Conservation (phyloP, 768 basidiomycete genomes). For the Grammothele lineata region DNA sequence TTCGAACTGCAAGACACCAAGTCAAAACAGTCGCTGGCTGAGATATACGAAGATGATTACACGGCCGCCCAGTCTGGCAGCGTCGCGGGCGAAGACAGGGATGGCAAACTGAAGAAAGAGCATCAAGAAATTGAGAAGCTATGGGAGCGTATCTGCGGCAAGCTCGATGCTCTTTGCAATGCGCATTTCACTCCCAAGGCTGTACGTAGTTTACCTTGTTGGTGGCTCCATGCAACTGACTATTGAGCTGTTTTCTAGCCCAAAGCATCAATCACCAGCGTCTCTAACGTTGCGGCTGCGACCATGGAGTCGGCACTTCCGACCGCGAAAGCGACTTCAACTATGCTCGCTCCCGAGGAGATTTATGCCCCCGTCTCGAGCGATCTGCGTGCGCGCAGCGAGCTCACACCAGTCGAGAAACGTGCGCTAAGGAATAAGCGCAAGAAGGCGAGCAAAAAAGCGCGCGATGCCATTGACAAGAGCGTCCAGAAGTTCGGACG, state of each 20-base stretch:
- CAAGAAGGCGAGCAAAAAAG: constrained; percentile 66
- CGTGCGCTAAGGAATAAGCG: constrained; percentile 61
- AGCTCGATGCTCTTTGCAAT: constrained; percentile 92
- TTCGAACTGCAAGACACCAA: constrained; percentile 89
- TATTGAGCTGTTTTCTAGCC: constrained; percentile 48
- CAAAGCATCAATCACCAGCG: constrained; percentile 79
- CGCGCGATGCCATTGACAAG: constrained; percentile 60
- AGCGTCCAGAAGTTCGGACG: constrained; percentile 62
- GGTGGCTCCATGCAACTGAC: neutral
- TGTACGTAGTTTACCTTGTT: constrained; percentile 41
- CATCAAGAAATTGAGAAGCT: constrained; percentile 79
- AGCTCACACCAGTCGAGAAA: constrained; percentile 85
- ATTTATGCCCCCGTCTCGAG: constrained; percentile 57
- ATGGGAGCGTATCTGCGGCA: constrained; percentile 84
- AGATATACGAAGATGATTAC: constrained; percentile 95
- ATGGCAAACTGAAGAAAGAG: constrained; percentile 84
- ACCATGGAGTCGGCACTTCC: constrained; percentile 90
- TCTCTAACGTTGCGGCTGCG: constrained; percentile 78
- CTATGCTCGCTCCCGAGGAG: constrained; percentile 93
- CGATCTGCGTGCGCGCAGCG: constrained; percentile 64
- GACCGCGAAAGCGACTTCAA: constrained; percentile 65
- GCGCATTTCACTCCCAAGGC: constrained; percentile 94
- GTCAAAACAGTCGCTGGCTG: constrained; percentile 83
- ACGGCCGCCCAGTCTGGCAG: constrained; percentile 59
- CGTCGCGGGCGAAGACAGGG: constrained; percentile 64